A percentile compares a stretch with the other conserved stretches of the same genome.
Conservation (phyloP, 345 rosid genomes). For the Salix purpurea region DNA sequence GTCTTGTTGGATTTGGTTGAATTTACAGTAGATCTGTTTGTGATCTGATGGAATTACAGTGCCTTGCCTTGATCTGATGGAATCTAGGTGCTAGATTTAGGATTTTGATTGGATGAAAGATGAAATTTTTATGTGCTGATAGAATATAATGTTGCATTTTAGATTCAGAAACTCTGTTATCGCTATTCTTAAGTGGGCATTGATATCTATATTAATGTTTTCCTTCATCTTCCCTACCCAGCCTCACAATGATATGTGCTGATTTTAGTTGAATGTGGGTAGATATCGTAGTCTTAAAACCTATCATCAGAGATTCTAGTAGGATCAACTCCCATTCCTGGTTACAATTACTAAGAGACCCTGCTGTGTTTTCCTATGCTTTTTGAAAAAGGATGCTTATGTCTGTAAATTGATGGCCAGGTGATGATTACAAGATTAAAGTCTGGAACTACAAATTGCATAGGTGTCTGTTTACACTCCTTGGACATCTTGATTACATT, state of each 20-base stretch:
- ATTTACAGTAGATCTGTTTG: neutral
- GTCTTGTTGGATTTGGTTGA: neutral
- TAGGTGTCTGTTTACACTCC: slow-evolving; percentile 87
- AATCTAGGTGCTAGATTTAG: neutral
- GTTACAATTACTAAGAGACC: neutral
- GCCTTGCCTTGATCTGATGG: neutral
- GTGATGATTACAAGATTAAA: slow-evolving; percentile 95
- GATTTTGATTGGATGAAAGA: neutral
- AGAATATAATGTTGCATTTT: neutral
- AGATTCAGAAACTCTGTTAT: neutral
- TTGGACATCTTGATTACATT: slow-evolving; percentile 95
- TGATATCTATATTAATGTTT: neutral
- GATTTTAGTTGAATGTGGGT: neutral
- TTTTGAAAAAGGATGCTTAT: neutral
- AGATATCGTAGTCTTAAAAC: neutral
- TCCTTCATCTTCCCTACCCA: neutral
- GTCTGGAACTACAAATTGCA: slow-evolving; percentile 95
- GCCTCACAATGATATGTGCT: neutral
- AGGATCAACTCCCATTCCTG: neutral
- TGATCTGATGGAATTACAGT: neutral
- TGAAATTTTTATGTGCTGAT: neutral
- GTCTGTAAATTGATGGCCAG: slow-evolving; percentile 32
- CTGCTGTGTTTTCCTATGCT: neutral
- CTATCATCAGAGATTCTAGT: neutral
- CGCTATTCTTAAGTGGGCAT: neutral